Evolutionary conservation across 1,139 yeast genomes (phyloP).

Genomic region (Blastobotrys ciferrii): DNA sequence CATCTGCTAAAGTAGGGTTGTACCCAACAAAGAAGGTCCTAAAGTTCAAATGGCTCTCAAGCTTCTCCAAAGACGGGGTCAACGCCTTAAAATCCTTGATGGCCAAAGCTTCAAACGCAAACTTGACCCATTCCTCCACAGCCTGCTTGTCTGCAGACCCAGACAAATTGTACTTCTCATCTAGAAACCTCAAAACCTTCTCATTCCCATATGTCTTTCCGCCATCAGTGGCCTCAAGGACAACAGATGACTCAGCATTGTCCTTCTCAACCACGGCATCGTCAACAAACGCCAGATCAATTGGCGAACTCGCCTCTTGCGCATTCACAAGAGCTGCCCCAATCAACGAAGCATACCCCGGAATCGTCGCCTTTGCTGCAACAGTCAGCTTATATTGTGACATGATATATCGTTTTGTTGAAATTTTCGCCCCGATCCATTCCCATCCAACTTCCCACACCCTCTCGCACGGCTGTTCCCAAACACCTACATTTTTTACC

Average conservation of each 20-base stretch:
- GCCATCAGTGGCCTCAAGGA: conserved; percentile 44
- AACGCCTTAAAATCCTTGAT: conserved; percentile 87
- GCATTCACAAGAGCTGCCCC: conserved; percentile 72
- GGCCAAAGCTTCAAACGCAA: conserved; percentile 66
- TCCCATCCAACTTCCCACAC: neutral
- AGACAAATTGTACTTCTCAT: conserved; percentile 45
- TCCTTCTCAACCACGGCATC: conserved; percentile 36
- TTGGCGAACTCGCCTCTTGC: conserved; percentile 46
- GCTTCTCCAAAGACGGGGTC: conserved; percentile 69
- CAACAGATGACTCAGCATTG: conserved; percentile 41
- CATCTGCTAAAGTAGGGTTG: conserved; percentile 68
- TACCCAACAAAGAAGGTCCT: conserved; percentile 76
- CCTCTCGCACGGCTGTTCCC: conserved; percentile 5
- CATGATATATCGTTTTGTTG: neutral
- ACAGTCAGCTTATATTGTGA: conserved; percentile 45
- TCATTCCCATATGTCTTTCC: conserved; percentile 46
- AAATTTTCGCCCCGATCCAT: conserved; percentile 4
- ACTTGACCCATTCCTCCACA: conserved; percentile 57
- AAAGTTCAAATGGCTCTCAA: conserved; percentile 82
- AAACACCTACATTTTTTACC: too few species aligned
- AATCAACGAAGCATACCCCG: conserved; percentile 76
- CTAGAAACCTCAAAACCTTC: conserved; percentile 47
- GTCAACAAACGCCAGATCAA: conserved; percentile 58
- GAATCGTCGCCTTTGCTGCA: conserved; percentile 82
- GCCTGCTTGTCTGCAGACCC: conserved; percentile 26